Evolutionary conservation across 108 stramenopile species (phyloP).

Genomic region (Craspedostauros australis): DNA sequence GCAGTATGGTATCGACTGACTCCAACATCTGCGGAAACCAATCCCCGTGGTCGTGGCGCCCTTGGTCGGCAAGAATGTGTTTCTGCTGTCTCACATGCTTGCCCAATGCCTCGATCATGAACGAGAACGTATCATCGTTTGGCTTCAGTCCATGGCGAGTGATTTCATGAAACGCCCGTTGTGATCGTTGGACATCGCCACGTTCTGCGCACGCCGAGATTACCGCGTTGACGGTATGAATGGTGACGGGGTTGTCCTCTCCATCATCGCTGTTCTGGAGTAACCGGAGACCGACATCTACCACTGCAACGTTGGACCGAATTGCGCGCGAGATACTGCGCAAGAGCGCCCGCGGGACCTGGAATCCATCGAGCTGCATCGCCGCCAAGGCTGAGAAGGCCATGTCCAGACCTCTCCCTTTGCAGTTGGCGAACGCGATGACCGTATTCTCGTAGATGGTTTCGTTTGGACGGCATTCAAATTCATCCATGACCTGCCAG

Average conservation of each 20-base stretch:
- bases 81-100: constrained; percentile 14
- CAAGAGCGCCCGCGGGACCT: constrained; percentile 44
- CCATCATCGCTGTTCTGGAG: constrained; percentile 6
- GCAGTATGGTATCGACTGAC: constrained; percentile 23
- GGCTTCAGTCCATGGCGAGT: constrained; percentile 21
- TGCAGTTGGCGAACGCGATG: constrained; percentile 34
- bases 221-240: constrained; percentile 42
- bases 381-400: constrained; percentile 48
- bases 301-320: constrained; percentile 17
- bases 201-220: constrained; percentile 39
- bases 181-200: constrained; percentile 26
- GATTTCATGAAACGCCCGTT: no score
- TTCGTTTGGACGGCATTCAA: constrained; percentile 43
- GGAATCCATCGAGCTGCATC: constrained; percentile 58
- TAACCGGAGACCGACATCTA: not conserved
- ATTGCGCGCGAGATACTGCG: constrained; percentile 37
- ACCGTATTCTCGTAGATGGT: constrained; percentile 65
- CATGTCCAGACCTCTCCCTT: constrained; percentile 11
- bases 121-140: constrained; percentile 55
- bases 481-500: constrained; percentile 60
- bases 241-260: constrained; percentile 18
- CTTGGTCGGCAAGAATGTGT: not conserved
- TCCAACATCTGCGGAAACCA: constrained; percentile 15
- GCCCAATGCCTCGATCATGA: constrained; percentile 53
- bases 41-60: not conserved